Percentiles rank a stretch among this genome's conserved stretches.
Evolutionary conservation across 2,329 filamentous ascomycete genomes (phyloP).

Genomic region (Ciborinia camelliae): DNA sequence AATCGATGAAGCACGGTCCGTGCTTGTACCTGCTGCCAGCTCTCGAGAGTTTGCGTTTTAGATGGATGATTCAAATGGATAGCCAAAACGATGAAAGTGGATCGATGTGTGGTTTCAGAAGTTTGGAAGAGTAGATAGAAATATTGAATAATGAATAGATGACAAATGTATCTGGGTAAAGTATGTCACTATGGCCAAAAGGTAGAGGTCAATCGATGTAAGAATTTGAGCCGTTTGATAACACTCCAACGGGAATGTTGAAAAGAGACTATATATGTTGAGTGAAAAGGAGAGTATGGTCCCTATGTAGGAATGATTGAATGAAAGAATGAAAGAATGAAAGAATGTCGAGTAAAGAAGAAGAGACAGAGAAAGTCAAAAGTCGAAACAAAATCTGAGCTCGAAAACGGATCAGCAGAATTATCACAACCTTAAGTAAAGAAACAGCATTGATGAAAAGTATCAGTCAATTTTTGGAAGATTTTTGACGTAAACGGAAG

Average conservation of each 20-base stretch:
- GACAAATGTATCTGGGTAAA: neutral
- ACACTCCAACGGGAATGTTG: neutral
- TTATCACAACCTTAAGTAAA: constrained; percentile 8
- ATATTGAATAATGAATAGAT: neutral
- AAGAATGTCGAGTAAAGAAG: neutral
- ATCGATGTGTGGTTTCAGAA: neutral
- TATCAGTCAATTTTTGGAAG: neutral
- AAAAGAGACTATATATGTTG: neutral
- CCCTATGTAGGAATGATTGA: neutral
- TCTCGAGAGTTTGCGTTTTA: constrained; percentile 5
- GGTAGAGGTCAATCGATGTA: neutral
- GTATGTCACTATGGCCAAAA: neutral
- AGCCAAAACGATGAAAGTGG: neutral
- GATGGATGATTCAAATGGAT: neutral
- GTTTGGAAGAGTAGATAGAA: neutral
- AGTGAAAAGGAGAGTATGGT: neutral
- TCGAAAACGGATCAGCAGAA: neutral
- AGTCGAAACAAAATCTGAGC: neutral
- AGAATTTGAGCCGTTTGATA: neutral
- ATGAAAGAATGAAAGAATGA: constrained; percentile 5
- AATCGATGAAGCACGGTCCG: constrained; percentile 1
- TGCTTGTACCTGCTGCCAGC: constrained; percentile 1
- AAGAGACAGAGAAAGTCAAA: constrained; percentile 1
- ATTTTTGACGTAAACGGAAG: neutral
- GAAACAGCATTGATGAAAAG: neutral